phyloP scores from a whole-genome alignment of 2,329 filamentous ascomycete genomes.

The Tolypocladium inflatum region DNA sequence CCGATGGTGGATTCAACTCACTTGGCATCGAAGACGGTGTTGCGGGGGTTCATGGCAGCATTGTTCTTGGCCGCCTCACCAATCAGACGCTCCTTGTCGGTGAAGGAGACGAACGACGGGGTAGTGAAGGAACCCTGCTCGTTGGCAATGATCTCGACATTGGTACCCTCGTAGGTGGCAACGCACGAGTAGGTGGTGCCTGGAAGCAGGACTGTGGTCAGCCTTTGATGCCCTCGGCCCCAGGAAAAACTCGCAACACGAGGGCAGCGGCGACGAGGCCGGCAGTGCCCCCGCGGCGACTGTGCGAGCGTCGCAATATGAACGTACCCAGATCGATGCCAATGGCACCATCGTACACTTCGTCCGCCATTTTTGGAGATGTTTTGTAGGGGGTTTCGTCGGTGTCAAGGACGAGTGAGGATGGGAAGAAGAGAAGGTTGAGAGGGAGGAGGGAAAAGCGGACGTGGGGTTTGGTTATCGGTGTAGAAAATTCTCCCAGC shows the following conservation, averaged over 20 bases:
- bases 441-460: conserved; percentile 12
- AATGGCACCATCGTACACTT: conserved; percentile 99
- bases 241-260: not conserved
- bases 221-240: not conserved
- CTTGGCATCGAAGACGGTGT: conserved; percentile 99
- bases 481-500: conserved; percentile 27
- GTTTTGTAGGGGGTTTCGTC: not conserved
- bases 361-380: conserved; percentile 71
- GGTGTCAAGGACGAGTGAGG: conserved; percentile 9
- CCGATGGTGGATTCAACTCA: conserved; percentile 34
- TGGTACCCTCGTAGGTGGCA: conserved; percentile 97
- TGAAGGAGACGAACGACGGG: conserved; percentile 98
- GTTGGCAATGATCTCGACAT: conserved; percentile 99
- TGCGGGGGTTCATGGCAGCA: conserved; percentile 97
- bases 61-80: conserved; percentile 99
- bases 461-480: conserved; percentile 25
- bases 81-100: conserved; percentile 95
- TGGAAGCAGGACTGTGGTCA: conserved; percentile 27
- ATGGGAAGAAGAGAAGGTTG: conserved; percentile 13
- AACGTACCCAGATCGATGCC: conserved; percentile 96
- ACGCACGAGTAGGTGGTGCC: conserved; percentile 99
- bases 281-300: not conserved
- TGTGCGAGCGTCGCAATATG: not conserved
- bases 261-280: not conserved
- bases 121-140: conserved; percentile 99